These are phyloP conservation scores for Diophrys appendiculata DNA, from an alignment of 73 alveolate species.

Conservation along the genomic window DNA sequence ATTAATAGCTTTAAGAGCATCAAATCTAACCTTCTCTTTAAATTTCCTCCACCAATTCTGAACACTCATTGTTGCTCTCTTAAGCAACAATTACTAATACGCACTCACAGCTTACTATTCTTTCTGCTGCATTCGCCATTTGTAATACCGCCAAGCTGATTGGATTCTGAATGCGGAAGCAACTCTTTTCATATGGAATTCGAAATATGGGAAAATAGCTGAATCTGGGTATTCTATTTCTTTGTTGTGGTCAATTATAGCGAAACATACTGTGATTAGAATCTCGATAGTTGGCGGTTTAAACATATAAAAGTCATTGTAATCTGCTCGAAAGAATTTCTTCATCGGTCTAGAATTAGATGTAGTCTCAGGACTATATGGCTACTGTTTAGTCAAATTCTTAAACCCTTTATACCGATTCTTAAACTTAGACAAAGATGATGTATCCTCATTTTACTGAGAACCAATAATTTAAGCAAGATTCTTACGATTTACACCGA, in stretches of 20 bases:
- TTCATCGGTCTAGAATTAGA: no score
- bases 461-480: no score
- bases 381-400: no score
- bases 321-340: conserved; percentile 13
- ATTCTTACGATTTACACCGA: no score
- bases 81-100: not conserved
- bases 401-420: no score
- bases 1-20: not conserved
- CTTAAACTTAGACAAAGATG: no score
- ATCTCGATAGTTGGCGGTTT: conserved; percentile 1
- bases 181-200: conserved; percentile 9
- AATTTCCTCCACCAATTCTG: not conserved
- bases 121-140: no score
- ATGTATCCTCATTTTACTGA: no score
- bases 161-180: conserved; percentile 54
- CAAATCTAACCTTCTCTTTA: not conserved
- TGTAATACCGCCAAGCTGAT: not conserved
- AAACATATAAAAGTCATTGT: conserved; percentile 21
- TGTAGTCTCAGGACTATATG: no score
- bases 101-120: not conserved
- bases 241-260: no score
- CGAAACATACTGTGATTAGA: not conserved
- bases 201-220: not conserved
- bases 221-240: not conserved
- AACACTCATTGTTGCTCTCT: not conserved